Evolutionary conservation across 2,329 filamentous ascomycete genomes (phyloP).

Genomic region (Ophiosphaerella herpotricha): DNA sequence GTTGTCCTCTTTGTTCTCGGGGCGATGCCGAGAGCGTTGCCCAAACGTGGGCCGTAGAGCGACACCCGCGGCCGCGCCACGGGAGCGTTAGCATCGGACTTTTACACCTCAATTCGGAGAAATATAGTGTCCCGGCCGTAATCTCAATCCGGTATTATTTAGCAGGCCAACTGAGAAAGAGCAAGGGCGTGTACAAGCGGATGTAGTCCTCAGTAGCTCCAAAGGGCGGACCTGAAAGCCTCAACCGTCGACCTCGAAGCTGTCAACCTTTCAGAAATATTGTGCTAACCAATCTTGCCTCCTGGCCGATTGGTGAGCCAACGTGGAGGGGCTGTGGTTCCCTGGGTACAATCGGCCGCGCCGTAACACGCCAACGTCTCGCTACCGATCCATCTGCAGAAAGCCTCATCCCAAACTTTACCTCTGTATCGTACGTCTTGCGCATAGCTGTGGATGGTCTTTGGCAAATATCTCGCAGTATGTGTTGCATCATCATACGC

Average conservation of each 20-base stretch:
- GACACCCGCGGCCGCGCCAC: slow-evolving; percentile 1
- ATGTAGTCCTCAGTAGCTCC: no score
- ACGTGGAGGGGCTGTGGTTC: slow-evolving; percentile 10
- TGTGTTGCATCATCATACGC: not conserved
- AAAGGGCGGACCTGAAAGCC: no score
- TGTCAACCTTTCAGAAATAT: no score
- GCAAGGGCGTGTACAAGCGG: no score
- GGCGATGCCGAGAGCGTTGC: slow-evolving; percentile 22
- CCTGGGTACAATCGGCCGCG: slow-evolving; percentile 36
- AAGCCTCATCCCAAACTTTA: slow-evolving; percentile 3
- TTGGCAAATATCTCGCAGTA: not conserved
- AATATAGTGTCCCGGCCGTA: not conserved
- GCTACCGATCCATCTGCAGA: slow-evolving; percentile 28
- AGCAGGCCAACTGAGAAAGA: no score
- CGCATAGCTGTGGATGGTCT: not conserved
- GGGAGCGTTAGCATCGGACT: not conserved
- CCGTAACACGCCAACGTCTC: slow-evolving; percentile 38
- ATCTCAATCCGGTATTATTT: not conserved
- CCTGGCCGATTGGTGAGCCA: slow-evolving; percentile 13
- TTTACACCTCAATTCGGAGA: not conserved
- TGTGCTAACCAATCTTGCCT: no score
- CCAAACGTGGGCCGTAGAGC: slow-evolving; percentile 27
- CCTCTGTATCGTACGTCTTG: not conserved
- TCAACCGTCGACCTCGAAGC: no score
- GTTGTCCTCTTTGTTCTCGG: slow-evolving; percentile 30